Conservation (phyloP, 202 grass and related monocot species). For the Digitaria exilis region DNA sequence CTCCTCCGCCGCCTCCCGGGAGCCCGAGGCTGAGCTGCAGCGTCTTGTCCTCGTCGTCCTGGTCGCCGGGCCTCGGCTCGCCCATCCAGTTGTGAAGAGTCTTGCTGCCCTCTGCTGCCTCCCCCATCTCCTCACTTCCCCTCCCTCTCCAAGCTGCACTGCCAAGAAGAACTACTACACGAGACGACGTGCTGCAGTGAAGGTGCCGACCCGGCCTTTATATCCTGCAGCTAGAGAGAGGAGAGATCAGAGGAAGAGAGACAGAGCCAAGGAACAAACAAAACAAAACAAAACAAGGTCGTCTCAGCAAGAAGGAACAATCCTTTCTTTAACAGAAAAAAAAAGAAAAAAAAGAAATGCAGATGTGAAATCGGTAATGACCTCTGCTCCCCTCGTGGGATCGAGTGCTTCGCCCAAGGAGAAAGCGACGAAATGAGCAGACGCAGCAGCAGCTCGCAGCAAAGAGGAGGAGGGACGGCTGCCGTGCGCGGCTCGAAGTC, state of each 20-base stretch:
- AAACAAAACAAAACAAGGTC: slow-evolving; percentile 20
- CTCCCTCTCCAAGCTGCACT: not conserved
- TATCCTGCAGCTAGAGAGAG: not conserved
- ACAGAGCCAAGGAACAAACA: slow-evolving; percentile 15
- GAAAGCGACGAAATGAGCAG: not conserved
- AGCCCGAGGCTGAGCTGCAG: slow-evolving; percentile 88
- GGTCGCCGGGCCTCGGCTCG: not conserved
- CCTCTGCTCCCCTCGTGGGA: not conserved
- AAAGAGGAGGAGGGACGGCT: not conserved
- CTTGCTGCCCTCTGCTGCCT: slow-evolving; percentile 27
- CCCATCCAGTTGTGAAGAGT: slow-evolving; percentile 38
- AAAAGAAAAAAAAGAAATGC: not conserved
- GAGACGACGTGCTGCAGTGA: not conserved
- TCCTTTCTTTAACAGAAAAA: too few relatives aligned
- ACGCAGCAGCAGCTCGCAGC: not conserved
- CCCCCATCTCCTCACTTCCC: slow-evolving; percentile 28
- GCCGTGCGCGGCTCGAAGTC: not conserved
- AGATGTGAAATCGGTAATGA: slow-evolving; percentile 31
- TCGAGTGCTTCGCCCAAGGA: not conserved
- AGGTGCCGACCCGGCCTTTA: not conserved
- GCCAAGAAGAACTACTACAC: not conserved
- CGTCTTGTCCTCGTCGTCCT: slow-evolving; percentile 56
- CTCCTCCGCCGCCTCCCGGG: slow-evolving; percentile 37
- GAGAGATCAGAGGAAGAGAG: not conserved
- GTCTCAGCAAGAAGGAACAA: not conserved